These are phyloP conservation scores for Akebia trifoliata DNA, from an alignment of 164 flowering plant species.

Conservation along the genomic window DNA sequence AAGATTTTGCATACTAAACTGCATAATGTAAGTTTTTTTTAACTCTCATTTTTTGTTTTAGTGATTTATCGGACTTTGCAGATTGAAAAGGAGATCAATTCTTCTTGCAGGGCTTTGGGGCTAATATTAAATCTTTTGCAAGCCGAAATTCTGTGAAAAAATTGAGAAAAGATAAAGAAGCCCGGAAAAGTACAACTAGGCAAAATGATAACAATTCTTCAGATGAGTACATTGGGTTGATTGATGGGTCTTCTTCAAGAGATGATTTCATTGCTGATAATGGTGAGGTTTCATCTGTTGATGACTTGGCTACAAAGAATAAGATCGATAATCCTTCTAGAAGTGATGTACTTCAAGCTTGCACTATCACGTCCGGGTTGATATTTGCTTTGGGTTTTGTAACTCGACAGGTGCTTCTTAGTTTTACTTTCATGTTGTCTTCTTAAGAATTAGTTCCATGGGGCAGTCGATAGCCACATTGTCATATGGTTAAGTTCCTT, in stretches of 20 bases:
- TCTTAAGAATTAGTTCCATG: neutral
- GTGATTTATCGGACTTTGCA: neutral
- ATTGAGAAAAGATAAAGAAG: constrained; percentile 23
- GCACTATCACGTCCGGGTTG: constrained; percentile 57
- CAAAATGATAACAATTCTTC: constrained; percentile 8
- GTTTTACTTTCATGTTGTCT: neutral
- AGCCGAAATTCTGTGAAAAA: constrained; percentile 37
- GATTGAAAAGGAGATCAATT: neutral
- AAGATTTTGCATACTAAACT: constrained; percentile 14
- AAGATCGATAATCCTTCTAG: constrained; percentile 33
- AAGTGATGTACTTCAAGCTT: constrained; percentile 64
- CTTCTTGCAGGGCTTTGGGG: constrained; percentile 28
- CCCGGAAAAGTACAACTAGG: constrained; percentile 13
- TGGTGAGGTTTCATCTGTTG: constrained; percentile 12
- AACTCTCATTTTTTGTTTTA: neutral
- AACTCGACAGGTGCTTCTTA: constrained; percentile 57
- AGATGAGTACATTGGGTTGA: constrained; percentile 17
- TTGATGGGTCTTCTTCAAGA: constrained; percentile 9
- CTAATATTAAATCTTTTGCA: constrained; percentile 32
- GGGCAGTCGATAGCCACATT: neutral
- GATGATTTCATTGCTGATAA: constrained; percentile 19
- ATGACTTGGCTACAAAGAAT: constrained; percentile 17
- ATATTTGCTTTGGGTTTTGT: constrained; percentile 56
- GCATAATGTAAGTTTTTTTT: constrained; percentile 1
- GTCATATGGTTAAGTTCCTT: too few species aligned